Percentiles rank a stretch among this genome's conserved stretches.
phyloP scores from a whole-genome alignment of 352 stramenopile species.

The Aphanomyces astaci region DNA sequence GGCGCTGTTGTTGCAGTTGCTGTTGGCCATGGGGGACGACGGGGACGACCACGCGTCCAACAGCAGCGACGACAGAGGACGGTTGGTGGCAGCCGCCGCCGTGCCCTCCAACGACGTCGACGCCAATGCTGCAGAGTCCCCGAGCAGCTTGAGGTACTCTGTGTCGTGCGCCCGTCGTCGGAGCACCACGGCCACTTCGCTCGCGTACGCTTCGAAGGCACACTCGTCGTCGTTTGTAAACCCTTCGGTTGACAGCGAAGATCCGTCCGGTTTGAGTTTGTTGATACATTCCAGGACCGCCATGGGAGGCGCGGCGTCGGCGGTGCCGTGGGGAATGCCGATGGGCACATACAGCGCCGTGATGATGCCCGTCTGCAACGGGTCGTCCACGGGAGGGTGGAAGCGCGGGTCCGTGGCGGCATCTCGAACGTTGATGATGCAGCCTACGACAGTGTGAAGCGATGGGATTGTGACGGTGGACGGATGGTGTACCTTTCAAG shows the following conservation, averaged over 20 bases:
- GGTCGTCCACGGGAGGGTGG: conserved; percentile 43
- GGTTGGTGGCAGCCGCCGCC: conserved; percentile 68
- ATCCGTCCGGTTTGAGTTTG: conserved; percentile 28
- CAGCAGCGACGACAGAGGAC: conserved; percentile 67
- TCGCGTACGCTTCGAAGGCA: conserved; percentile 77
- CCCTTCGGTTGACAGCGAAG: conserved; percentile 49
- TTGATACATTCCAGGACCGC: conserved; percentile 87
- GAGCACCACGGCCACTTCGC: conserved; percentile 79
- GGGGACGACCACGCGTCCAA: conserved; percentile 10
- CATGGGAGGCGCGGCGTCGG: conserved; percentile 40
- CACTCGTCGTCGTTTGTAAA: conserved; percentile 83
- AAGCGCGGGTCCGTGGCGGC: conserved; percentile 51
- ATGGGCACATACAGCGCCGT: conserved; percentile 82
- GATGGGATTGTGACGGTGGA: no score
- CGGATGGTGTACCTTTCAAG: conserved; percentile 39
- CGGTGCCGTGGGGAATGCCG: conserved; percentile 46
- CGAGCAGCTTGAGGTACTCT: conserved; percentile 83
- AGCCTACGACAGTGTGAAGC: no score
- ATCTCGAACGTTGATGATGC: conserved; percentile 64
- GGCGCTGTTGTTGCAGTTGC: background rate
- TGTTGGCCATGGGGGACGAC: background rate
- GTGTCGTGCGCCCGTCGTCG: conserved; percentile 78
- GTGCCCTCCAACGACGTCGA: conserved; percentile 58
- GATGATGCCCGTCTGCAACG: conserved; percentile 47
- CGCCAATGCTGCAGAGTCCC: conserved; percentile 68